Conservation (phyloP, 305 asterid genomes). For the Solanum hybrid region DNA sequence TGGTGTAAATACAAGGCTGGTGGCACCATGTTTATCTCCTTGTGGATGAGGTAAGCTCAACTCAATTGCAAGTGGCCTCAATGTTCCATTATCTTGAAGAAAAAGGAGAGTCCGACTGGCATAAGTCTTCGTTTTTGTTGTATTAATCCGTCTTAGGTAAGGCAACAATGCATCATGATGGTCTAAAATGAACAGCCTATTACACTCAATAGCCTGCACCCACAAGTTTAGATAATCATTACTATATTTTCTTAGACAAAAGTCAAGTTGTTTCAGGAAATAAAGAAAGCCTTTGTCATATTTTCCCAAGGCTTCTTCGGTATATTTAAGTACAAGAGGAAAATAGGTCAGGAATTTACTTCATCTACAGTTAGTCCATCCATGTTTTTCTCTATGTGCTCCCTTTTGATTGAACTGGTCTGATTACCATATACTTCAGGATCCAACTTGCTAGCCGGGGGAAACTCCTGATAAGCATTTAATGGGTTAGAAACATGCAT, state of each 20-base stretch:
- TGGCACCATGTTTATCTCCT: slow-evolving; percentile 41
- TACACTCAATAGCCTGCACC: slow-evolving; percentile 42
- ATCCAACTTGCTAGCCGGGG: slow-evolving; percentile 26
- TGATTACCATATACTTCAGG: slow-evolving; percentile 19
- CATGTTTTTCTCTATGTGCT: slow-evolving; percentile 20
- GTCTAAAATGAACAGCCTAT: slow-evolving; percentile 50
- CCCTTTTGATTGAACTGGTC: slow-evolving; percentile 21
- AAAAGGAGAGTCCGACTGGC: slow-evolving; percentile 72
- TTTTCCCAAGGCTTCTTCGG: background rate
- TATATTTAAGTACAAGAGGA: background rate
- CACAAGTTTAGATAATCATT: background rate
- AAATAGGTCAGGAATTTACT: slow-evolving; percentile 8
- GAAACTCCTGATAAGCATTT: slow-evolving; percentile 15
- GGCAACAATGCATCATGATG: slow-evolving; percentile 77
- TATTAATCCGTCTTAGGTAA: slow-evolving; percentile 54
- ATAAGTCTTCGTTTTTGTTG: slow-evolving; percentile 53
- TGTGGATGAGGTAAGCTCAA: slow-evolving; percentile 67
- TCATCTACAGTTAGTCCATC: slow-evolving; percentile 23
- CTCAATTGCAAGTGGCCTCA: slow-evolving; percentile 67
- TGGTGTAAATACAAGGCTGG: slow-evolving; percentile 54
- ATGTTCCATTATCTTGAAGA: slow-evolving; percentile 44
- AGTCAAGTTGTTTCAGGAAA: background rate
- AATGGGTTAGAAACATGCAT: background rate
- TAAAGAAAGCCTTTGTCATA: background rate
- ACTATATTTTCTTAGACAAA: background rate